Conservation (phyloP, 805 yeast genomes). For the Barnettozyma sp. region DNA sequence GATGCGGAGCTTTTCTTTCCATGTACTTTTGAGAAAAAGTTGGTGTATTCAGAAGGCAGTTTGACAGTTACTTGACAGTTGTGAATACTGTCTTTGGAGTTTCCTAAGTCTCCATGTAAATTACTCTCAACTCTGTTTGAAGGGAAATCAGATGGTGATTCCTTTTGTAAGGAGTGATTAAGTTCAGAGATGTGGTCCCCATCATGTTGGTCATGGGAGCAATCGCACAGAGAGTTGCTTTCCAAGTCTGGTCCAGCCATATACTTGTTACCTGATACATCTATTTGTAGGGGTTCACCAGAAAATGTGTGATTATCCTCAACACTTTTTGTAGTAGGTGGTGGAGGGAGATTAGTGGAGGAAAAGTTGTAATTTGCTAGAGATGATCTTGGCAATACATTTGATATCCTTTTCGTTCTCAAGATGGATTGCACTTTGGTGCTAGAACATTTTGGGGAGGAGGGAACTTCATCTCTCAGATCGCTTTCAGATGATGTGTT, state of each 20-base stretch:
- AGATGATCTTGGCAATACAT: conserved; percentile 9
- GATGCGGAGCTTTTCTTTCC: neutral
- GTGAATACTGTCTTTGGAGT: conserved; percentile 5
- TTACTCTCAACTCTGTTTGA: too few species aligned
- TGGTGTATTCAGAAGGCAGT: conserved; percentile 7
- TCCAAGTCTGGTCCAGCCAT: too few species aligned
- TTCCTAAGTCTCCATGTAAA: too few species aligned
- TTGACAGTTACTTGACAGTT: conserved; percentile 10
- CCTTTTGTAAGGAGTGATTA: neutral
- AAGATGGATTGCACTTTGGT: conserved; percentile 5
- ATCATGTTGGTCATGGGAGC: conserved; percentile 1
- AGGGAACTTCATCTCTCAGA: neutral
- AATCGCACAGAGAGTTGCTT: neutral
- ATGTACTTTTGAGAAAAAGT: neutral
- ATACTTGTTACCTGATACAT: too few species aligned
- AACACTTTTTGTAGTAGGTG: too few species aligned
- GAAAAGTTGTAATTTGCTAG: conserved; percentile 9
- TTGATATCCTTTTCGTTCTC: conserved; percentile 2
- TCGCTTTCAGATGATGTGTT: neutral
- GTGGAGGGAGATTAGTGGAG: neutral
- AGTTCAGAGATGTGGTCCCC: conserved; percentile 2
- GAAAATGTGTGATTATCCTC: too few species aligned
- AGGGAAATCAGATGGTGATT: neutral
- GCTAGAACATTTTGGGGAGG: conserved; percentile 1
- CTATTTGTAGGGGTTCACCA: too few species aligned